Base-by-base conservation (phyloP, 257 asterid genomes). In the Fraxinus pennsylvanica region DNA sequence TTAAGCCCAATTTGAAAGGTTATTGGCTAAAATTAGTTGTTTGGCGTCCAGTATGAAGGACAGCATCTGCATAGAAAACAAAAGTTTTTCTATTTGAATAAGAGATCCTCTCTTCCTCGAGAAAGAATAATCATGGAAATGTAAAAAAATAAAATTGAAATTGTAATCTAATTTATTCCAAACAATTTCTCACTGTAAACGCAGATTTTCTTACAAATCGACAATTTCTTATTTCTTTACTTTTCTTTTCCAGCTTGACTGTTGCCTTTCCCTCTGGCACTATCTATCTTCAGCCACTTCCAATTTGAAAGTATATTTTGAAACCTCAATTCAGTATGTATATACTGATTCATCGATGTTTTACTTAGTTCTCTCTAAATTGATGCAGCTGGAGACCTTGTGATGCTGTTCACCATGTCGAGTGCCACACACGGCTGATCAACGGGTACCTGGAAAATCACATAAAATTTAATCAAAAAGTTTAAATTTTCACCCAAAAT, bases 401-500 rank as follows among this genome's bases (percentile, higher is more conserved):
- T 82, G 54, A 82, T 73, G 29, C 57, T 68, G 59, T 43, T 68
- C 27, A 82, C 72, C 85, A 82, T 82, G 63, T 68, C 30, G 45
- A 82, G 36, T 54, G 82, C 73, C 6, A 85, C 81, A 68, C 89
- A 85, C 0, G 89, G 89, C 74, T 85, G 81, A 82, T 85, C 86
- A 54, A 85, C 87, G 7, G 91, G 89, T 17, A 85, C 91, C 91
- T 87, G 81, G 19, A 43, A 21, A 36, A 6, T n/a, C 5, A 54
- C n/a, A 1, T 12, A 66, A 15, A 9, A 81, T 29, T 17, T 63
- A 9, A 41, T 1, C 0, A 9, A 10, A 41, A 41, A 41, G 10
- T 38, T 1, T 1, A 3, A 32, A 32, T 1, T 30, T 30, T 30
- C 33, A 30, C 33, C 33, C 33, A 30, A 30, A 6, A 0, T 38